phyloP scores from a whole-genome alignment of 345 rosid species.

The Adansonia digitata region DNA sequence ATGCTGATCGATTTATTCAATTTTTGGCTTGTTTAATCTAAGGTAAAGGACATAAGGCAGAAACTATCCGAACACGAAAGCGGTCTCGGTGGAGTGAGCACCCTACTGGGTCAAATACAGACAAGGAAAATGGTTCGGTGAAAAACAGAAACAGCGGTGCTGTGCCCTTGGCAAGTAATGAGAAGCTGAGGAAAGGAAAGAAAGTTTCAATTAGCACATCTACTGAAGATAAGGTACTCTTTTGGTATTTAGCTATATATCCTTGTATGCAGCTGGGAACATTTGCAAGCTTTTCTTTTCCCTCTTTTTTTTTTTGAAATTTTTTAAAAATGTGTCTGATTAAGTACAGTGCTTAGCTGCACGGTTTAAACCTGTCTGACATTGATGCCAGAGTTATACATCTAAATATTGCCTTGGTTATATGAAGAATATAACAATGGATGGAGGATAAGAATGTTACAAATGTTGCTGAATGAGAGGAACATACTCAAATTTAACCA shows the following conservation, averaged over 20 bases:
- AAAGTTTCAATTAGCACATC: conserved; percentile 29
- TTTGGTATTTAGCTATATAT: not conserved
- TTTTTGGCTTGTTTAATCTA: conserved; percentile 21
- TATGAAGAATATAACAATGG: not conserved
- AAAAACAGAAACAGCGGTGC: conserved; percentile 25
- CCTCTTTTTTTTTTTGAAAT: not conserved
- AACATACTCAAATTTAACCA: not conserved
- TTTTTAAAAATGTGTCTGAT: not conserved
- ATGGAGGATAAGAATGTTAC: not conserved
- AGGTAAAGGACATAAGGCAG: conserved; percentile 31
- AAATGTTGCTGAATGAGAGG: not conserved
- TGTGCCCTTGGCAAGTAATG: conserved; percentile 33
- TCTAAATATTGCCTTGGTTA: not conserved
- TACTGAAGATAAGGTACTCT: conserved; percentile 46
- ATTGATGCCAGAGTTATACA: not conserved
- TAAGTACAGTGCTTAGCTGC: not conserved
- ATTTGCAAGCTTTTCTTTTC: not conserved
- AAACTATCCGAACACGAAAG: conserved; percentile 22
- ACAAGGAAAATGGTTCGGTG: conserved; percentile 38
- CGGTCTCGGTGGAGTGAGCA: conserved; percentile 37
- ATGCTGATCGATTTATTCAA: conserved; percentile 6
- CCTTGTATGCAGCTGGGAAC: not conserved
- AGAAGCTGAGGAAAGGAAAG: conserved; percentile 50
- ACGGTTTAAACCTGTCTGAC: not conserved
- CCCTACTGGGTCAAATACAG: conserved; percentile 28